Base-by-base conservation (phyloP, 2,329 filamentous ascomycete genomes). In the Aspergillus persii region DNA sequence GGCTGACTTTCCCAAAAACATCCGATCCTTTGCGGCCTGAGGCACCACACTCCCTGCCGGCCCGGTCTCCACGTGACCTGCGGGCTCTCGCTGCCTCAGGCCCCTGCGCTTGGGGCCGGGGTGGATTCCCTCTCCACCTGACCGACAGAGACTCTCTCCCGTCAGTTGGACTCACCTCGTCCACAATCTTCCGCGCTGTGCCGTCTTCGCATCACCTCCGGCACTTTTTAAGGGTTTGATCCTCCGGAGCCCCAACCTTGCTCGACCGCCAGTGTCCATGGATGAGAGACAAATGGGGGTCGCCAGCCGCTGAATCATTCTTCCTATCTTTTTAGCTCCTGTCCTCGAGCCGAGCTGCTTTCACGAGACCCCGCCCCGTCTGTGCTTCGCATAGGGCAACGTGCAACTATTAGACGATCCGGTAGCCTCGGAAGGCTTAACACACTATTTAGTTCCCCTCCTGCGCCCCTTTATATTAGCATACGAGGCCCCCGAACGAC, bases 1-100 rank as follows among this genome's bases (percentile, higher is more conserved):
- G 64, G 70, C 67, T 69, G 67, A 70, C 66, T 52, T 67, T 65
- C 61, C 66, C 66, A 68, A 68, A 57, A 72, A 69, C 59, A 65
- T 69, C 70, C 47, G 66, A 57, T 49, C 4, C 8, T 36, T 51
- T 23, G 0, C 12, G 54, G 63, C 65, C 65, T 66, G 53, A 66
- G 65, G 65, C 64, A 61, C 0, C 0, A 11, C 7, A 3, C 36
- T 30, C 36, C 39, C n/a, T 39, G 36, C 46, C 53, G 54, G 39
- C 60, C 61, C 52, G 52, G 1, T 5, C 15, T 11, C 8, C 69
- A 72, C 64, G 68, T 71, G 69, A 69, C 30, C 2, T 3, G 8
- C 18, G 48, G 31, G 9, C 15, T n/a, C 39, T 9, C 12, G 3
- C 18, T 67, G 69, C 67, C 69, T 71, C 56, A 72, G 69, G 68